Evolutionary conservation across 2,329 filamentous ascomycete genomes (phyloP), one percentile per base, ranked within the genome.

Genomic region (Apiospora marii): DNA sequence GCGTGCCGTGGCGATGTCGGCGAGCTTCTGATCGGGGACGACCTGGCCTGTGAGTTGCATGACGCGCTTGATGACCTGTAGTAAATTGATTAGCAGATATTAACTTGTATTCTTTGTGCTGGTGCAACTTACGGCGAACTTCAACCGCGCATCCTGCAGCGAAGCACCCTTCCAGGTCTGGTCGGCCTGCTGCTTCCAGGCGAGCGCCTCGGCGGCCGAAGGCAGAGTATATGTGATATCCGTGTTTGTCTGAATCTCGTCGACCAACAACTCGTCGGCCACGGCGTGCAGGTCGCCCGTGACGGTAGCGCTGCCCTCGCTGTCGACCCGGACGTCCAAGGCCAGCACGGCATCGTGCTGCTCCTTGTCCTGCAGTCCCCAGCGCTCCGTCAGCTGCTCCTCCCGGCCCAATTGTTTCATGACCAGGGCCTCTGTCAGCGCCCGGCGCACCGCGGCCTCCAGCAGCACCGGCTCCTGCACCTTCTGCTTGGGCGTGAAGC

Each of bases 21-120:
- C 83, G 74, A 97, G 88, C 76, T 89, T 87, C 67, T 89, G 85
- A 82, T 98, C 96, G 22, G 93, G 87, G 75, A 98, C 86, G 73
- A 90, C 89, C 74, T 91, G 89, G 74, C 94, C 94, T n/a, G 92
- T 95, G 73, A 97, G 87, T 81, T 96, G 93, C 81, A 92, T 90
- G 74, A 95, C 85, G 73, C 94, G 92, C 84, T 98, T 97, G 78
- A 92, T 85, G 75, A 96, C 87, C 95, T 98, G 76, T 30, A 61
- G 16, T 4, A 24, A 8, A 64, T 67, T 80, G 70, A 77, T 76
- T 68, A 58, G 68, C n/a, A 27, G 13, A 6, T 2, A 22, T 13
- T 8, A 19, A 43, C 48, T 58, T 58, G 46, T 19, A 8, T 37
- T 30, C 27, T 30, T 30, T n/a, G 30, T 16, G 51, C 43, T 3